Evolutionary conservation across 352 stramenopile species (phyloP).

Genomic region (Phytopythium chamaehyphon): DNA sequence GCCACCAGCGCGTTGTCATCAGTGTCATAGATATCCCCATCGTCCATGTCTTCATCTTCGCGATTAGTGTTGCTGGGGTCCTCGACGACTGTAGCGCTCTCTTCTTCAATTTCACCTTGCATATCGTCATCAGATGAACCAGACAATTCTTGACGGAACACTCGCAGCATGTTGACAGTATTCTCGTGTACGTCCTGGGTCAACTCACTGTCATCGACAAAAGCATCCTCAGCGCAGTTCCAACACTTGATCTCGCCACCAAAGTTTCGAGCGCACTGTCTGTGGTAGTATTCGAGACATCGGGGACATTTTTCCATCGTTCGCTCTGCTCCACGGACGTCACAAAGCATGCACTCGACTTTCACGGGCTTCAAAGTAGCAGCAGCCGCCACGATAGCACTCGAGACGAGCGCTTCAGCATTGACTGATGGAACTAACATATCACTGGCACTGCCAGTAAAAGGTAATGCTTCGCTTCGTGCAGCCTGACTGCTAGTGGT

Average conservation of each 20-base stretch:
- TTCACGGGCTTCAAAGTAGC: slow-evolving; percentile 21
- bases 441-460: too few species aligned
- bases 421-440: too few species aligned
- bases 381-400: neutral
- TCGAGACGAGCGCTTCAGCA: too few species aligned
- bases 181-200: slow-evolving; percentile 45
- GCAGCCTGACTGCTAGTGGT: too few species aligned
- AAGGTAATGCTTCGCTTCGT: too few species aligned
- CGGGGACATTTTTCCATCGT: slow-evolving; percentile 35
- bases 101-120: neutral
- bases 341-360: slow-evolving; percentile 51
- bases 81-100: neutral
- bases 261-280: slow-evolving; percentile 61
- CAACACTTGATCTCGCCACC: slow-evolving; percentile 68
- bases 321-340: slow-evolving; percentile 32
- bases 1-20: slow-evolving; percentile 14
- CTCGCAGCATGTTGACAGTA: slow-evolving; percentile 37
- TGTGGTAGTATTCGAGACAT: slow-evolving; percentile 72
- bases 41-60: slow-evolving; percentile 8
- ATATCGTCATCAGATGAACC: slow-evolving; percentile 9
- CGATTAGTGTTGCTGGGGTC: too few species aligned
- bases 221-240: slow-evolving; percentile 66
- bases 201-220: slow-evolving; percentile 78
- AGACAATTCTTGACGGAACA: slow-evolving; percentile 25
- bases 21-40: slow-evolving; percentile 8